Evolutionary conservation across 257 asterid species (phyloP).

Genomic region (Knoxia roxburghii): DNA sequence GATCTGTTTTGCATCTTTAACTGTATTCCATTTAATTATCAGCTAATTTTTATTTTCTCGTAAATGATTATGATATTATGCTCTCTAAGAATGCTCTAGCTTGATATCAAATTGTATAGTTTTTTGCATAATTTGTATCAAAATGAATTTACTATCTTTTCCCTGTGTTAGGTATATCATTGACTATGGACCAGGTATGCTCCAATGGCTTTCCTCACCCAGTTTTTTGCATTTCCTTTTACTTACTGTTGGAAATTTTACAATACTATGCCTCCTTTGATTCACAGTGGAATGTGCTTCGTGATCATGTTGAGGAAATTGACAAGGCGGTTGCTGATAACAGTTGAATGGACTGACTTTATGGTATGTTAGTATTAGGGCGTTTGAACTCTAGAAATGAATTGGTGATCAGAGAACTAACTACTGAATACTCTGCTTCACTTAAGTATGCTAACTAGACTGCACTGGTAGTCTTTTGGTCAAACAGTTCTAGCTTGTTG

Average conservation of each 20-base stretch:
- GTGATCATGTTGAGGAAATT: constrained; percentile 72
- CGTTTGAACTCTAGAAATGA: not conserved
- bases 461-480: constrained; percentile 3
- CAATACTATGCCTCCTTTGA: not conserved
- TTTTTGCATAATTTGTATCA: not conserved
- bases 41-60: not conserved
- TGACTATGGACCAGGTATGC: constrained; percentile 71
- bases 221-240: not conserved
- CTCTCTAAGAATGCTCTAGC: not conserved
- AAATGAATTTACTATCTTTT: not conserved
- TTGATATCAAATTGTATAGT: not conserved
- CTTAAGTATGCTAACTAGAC: constrained; percentile 4
- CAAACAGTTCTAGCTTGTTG: not conserved
- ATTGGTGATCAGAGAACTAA: not conserved
- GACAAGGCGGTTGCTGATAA: constrained; percentile 51
- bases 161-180: constrained; percentile 56
- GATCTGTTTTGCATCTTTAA: not conserved
- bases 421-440: not conserved
- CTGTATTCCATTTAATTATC: not conserved
- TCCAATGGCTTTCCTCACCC: not conserved
- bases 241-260: not conserved
- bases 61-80: not conserved
- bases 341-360: constrained; percentile 12
- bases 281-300: constrained; percentile 70
- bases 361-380: not conserved